Evolutionary conservation across 306 rosid genomes (phyloP).

Genomic region (Senna siamea): DNA sequence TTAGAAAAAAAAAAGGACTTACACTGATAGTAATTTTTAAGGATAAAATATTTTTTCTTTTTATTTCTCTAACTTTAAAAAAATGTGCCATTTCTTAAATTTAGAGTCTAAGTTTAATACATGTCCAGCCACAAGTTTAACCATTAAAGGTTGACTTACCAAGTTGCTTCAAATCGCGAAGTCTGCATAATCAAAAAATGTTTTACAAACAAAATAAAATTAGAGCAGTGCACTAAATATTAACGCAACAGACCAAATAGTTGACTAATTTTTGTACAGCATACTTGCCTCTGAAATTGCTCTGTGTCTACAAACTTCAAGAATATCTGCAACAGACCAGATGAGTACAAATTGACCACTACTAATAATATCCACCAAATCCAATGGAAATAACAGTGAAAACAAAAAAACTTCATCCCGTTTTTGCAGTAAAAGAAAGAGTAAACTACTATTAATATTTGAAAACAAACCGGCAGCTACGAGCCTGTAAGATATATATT

Average conservation of each 20-base stretch:
- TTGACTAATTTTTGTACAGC: slow-evolving; percentile 15
- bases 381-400: background rate
- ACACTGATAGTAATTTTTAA: no score
- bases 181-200: slow-evolving; percentile 46
- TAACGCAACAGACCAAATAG: background rate
- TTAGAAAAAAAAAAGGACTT: no score
- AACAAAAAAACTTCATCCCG: background rate
- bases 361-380: slow-evolving; percentile 27
- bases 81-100: no score
- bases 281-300: slow-evolving; percentile 62
- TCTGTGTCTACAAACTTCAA: slow-evolving; percentile 58
- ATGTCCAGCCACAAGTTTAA: slow-evolving; percentile 20
- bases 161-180: slow-evolving; percentile 58
- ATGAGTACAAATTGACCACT: slow-evolving; percentile 19
- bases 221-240: slow-evolving; percentile 2
- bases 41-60: no score
- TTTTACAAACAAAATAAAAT: background rate
- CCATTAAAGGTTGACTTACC: slow-evolving; percentile 42
- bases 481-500: background rate
- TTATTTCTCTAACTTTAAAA: no score
- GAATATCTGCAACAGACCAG: slow-evolving; percentile 45
- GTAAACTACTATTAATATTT: background rate
- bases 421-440: slow-evolving; percentile 11
- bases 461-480: background rate
- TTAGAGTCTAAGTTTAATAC: no score